Base-by-base conservation (phyloP, 2,329 filamentous ascomycete genomes). In the Beauveria rudraprayagi region DNA sequence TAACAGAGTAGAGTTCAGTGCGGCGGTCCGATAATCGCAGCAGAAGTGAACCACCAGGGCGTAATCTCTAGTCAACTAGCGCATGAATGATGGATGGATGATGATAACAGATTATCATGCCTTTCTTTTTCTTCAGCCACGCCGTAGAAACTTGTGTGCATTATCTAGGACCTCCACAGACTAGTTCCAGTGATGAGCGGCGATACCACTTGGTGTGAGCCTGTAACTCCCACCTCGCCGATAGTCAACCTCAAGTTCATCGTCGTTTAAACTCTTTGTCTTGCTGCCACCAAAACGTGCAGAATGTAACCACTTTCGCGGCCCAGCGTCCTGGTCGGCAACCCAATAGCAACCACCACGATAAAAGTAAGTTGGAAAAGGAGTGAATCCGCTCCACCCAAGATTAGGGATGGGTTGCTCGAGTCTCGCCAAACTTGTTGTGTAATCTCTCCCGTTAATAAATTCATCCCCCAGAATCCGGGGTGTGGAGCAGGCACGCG, bases 381-480 rank as follows among this genome's bases (percentile, higher is more conserved):
- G 22, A 14, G 19, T 37, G 34, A 37, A 16, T 16, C 24, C 17
- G 26, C 40, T 30, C 26, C 34, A 26, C 57, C 41, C 26, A 9
- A 14, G 9, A 28, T 40, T 26, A 57, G 30, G 34, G 22, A 50
- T 50, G 17, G 7, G 7, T 14, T 26, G 26, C 37, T 58, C 46
- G 30, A 24, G 44, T 16, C 40, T 37, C 22, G 43, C 11, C 11
- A 16, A 46, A 24, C 28, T 24, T 8, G 22, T 26, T n/a, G 17
- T 28, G 16, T 58, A 37, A 58, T 58, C 56, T 46, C 22, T 22
- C 22, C 22, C 22, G 14, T 30, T 22, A 8, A 19, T 19, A 2
- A 2, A 37, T 16, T 16, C 34, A 40, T 48, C 56, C 48, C 57
- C 48, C 58, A 61, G 30, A 55, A 61, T 55, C 58, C 51, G 58